Evolutionary conservation across 495 filamentous ascomycete species (phyloP), one percentile per base, ranked within the genome.

Genomic region (Trichoderma asperelloides): DNA sequence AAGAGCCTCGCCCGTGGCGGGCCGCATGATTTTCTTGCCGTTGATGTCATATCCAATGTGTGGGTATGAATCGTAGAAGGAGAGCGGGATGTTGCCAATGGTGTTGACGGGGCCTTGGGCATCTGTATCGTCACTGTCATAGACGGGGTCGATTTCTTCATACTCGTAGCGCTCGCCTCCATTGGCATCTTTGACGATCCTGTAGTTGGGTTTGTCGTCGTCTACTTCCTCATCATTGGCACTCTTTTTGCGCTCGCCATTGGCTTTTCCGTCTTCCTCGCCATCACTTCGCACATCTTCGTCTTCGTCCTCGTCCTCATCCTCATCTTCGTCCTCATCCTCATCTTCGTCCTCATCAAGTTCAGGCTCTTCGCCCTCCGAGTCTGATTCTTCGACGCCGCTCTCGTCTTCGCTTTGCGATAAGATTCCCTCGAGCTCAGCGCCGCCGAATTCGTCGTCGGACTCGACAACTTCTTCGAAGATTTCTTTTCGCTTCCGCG

Each of bases 1-100:
- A 39, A 98, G 80, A 47, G 96, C 95, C 74, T 96, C 89, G 41
- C 95, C 95, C 73, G 92, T 93, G 39, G 95, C 95, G 2, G 95
- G 95, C 62, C 95, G 91, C 87, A 96, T 88, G 66, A 98, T 96
- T 77, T 91, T 96, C 82, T 93, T 97, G 76, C 95, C 95, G 78
- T 98, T 96, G 77, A 98, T 97, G 74, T 97, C 91, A 77, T 98
- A 98, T 51, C 95, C 95, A 75, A 98, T 97, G 76, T 98, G 95
- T 65, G 96, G 95, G 74, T 97, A 98, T 60, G 90, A 89, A 74
- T 98, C 94, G 82, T 98, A 98, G 78, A 96, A 97, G 33, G 88
- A 88, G 23, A 98, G 77, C 15, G 94, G 92, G 68, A 98, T 98
- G 74, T 98, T 84, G 67, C 95, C 95, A 74, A 98, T 96, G 4